Base-by-base conservation (phyloP, 1,139 yeast genomes). In the Candida pseudoviswanathii region DNA sequence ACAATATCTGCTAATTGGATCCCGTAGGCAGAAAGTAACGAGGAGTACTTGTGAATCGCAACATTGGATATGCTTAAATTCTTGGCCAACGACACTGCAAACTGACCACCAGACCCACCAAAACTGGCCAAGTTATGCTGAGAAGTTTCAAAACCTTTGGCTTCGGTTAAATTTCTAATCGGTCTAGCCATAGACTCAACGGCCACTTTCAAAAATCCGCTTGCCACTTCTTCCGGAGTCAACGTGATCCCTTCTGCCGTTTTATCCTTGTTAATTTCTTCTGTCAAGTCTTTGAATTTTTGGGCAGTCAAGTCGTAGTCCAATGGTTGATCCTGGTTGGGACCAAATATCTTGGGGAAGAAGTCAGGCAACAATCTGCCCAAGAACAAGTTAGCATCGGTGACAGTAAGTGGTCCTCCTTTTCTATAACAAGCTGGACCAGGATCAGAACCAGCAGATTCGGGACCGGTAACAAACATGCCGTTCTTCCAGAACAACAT, bases 81-180 rank as follows among this genome's bases (percentile, higher is more conserved):
- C 51, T 68, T 70, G 9, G 78, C 72, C 41, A 75, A 64, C 0
- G 75, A 55, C 4, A 71, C 75, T 2, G 77, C 61, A 55, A 73
- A 73, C 55, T 75, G 80, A 41, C 79, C 78, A 24, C 80, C 80
- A n/a, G 78, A 70, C 1, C 80, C 80, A 16, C 80, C 80, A 57
- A 75, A 75, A 48, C 74, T 68, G 0, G 78, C 78, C 54, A 75
- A 66, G 51, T 73, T 73, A 53, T 75, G 79, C 41, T 71, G 75
- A 6, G 69, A 51, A 6, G 78, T 70, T 46, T 68, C 66, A 52
- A 63, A 67, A 0, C 80, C 80, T 53, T 71, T 73, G 4, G 78
- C 75, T 57, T 75, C 79, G 4, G 80, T 73, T 47, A 75, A 62
- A 37, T 71, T 73, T 52, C 80, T 59, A 27, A 75, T 74, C 9